Evolutionary conservation across 2,329 filamentous ascomycete species (phyloP).

Genomic region (Camillea tinctor): DNA sequence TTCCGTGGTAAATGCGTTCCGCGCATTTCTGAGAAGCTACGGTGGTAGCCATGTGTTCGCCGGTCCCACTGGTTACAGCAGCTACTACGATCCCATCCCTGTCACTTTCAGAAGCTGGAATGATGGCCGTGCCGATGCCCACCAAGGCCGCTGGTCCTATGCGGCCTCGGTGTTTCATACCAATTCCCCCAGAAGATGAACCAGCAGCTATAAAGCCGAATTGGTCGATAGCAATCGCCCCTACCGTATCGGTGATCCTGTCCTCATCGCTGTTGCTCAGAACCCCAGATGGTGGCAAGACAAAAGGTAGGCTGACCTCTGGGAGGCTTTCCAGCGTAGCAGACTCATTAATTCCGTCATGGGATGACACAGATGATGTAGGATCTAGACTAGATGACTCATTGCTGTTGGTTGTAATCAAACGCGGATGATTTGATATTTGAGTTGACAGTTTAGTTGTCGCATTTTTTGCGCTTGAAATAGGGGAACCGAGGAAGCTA

Average conservation of each 20-base stretch:
- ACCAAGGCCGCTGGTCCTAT: constrained; percentile 91
- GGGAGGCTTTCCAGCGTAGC: not conserved
- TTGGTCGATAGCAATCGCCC: constrained; percentile 88
- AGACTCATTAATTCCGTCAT: not conserved
- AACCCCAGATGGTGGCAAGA: not conserved
- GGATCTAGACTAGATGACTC: not conserved
- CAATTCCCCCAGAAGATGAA: constrained; percentile 95
- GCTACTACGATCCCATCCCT: constrained; percentile 69
- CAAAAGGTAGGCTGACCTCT: not conserved
- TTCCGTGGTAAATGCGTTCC: constrained; percentile 75
- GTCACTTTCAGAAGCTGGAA: constrained; percentile 74
- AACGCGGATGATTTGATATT: constrained; percentile 17
- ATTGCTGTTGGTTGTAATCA: constrained; percentile 6
- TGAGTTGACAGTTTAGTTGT: not conserved
- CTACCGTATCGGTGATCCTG: constrained; percentile 86
- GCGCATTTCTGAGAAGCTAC: constrained; percentile 87
- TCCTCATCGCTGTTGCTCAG: constrained; percentile 47
- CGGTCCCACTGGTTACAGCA: constrained; percentile 88
- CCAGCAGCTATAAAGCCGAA: constrained; percentile 87
- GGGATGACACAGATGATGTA: not conserved
- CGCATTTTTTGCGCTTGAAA: not conserved
- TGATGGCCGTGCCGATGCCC: constrained; percentile 83
- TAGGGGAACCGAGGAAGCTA: constrained; percentile 25
- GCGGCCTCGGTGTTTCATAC: constrained; percentile 94
- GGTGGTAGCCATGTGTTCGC: constrained; percentile 96